These are phyloP conservation scores for Eustoma russellianum DNA, from an alignment of 257 asterid species.

Conservation along the genomic window DNA sequence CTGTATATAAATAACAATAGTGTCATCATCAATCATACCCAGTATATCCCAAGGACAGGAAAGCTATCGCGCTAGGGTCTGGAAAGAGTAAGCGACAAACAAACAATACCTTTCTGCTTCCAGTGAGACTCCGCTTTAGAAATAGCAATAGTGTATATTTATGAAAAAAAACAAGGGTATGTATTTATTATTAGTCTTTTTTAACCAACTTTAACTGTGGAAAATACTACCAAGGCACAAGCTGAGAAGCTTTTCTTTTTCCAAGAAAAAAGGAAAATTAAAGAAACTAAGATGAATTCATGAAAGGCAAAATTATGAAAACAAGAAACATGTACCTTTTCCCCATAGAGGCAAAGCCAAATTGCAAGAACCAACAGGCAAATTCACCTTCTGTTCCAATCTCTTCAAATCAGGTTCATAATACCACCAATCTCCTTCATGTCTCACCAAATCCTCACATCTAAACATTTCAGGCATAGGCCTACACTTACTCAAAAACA, in stretches of 20 bases:
- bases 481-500: conserved; percentile 56
- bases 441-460: conserved; percentile 56
- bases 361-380: conserved; percentile 86
- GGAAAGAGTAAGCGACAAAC: too few relatives aligned
- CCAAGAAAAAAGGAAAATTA: not conserved
- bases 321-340: conserved; percentile 34
- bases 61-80: too few relatives aligned
- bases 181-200: too few relatives aligned
- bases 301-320: not conserved
- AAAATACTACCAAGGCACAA: not conserved
- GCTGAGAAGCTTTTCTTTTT: too few relatives aligned
- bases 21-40: too few relatives aligned
- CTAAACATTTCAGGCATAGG: conserved; percentile 81
- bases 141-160: too few relatives aligned
- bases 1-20: too few relatives aligned
- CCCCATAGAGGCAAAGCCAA: conserved; percentile 92
- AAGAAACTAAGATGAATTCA: not conserved
- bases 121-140: too few relatives aligned
- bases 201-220: too few relatives aligned
- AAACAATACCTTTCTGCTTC: too few relatives aligned
- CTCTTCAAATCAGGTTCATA: conserved; percentile 40
- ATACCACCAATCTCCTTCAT: conserved; percentile 87
- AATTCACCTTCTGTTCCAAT: conserved; percentile 46
- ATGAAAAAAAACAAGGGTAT: too few relatives aligned
- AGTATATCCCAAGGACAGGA: too few relatives aligned